Conservation (phyloP, 768 basidiomycete species). For the Boletus insuetus region DNA sequence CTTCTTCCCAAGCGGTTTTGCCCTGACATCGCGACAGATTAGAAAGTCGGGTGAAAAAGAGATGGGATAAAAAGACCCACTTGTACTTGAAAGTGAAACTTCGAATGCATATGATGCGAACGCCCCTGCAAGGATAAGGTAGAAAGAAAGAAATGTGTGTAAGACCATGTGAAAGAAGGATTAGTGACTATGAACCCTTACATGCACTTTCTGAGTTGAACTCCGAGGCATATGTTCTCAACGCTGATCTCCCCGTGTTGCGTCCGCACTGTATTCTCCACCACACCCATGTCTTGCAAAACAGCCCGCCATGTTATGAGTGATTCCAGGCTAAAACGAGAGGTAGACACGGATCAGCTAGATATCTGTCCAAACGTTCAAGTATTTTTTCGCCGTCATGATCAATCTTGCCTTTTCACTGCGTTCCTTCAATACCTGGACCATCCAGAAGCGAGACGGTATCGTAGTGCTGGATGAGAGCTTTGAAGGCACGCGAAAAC, state of each 20-base stretch:
- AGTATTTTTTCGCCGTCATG: conserved; percentile 6
- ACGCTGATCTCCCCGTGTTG: conserved; percentile 3
- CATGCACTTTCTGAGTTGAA: conserved; percentile 6
- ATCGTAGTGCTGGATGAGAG: background rate
- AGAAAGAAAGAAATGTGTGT: background rate
- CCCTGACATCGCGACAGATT: conserved; percentile 1
- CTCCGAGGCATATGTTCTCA: conserved; percentile 3
- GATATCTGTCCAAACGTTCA: conserved; percentile 6
- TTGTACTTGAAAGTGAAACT: conserved; percentile 9
- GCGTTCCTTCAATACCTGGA: conserved; percentile 1
- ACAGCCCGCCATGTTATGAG: background rate
- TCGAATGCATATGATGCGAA: conserved; percentile 19
- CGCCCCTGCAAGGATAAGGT: background rate
- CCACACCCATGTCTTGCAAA: conserved; percentile 11
- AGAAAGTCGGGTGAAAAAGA: too few relatives aligned
- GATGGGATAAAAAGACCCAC: background rate
- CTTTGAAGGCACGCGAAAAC: too few relatives aligned
- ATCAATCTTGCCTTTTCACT: conserved; percentile 11
- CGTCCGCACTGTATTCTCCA: conserved; percentile 11
- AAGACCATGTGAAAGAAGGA: background rate
- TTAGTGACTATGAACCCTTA: background rate
- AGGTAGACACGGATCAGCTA: conserved; percentile 14
- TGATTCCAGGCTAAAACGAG: background rate
- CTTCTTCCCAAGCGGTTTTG: conserved; percentile 18
- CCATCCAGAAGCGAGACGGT: conserved; percentile 18